These are phyloP conservation scores for Phoma herbarum DNA, from an alignment of 2,329 filamentous ascomycete species.

Conservation along the genomic window DNA sequence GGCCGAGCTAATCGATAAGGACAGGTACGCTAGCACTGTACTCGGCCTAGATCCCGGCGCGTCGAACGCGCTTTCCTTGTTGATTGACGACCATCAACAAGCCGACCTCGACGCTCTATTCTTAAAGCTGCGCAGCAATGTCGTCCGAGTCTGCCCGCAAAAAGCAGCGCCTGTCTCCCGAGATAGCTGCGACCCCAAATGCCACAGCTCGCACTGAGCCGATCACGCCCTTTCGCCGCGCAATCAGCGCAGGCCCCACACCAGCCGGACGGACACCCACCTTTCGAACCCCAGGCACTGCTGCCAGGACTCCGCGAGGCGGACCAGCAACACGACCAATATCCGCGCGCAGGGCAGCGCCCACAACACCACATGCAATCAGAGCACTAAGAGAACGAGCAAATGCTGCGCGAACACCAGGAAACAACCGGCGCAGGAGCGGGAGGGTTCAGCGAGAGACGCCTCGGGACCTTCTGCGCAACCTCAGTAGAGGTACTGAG, in stretches of 20 bases:
- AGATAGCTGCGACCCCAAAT: constrained; percentile 40
- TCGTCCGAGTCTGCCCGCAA: constrained; percentile 51
- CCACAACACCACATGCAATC: constrained; percentile 65
- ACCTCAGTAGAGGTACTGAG: constrained; percentile 60
- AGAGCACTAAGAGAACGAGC: constrained; percentile 62
- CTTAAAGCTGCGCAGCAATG: constrained; percentile 36
- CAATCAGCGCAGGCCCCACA: constrained; percentile 46
- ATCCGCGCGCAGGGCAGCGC: constrained; percentile 51
- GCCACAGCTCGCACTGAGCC: constrained; percentile 28
- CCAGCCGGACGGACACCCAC: constrained; percentile 45
- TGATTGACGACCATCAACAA: constrained; percentile 33
- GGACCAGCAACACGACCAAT: constrained; percentile 45
- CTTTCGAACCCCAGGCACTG: constrained; percentile 47
- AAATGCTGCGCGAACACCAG: constrained; percentile 60
- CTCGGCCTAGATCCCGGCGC: constrained; percentile 24
- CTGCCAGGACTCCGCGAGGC: constrained; percentile 45
- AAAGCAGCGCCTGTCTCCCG: constrained; percentile 44
- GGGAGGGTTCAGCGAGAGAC: constrained; percentile 62
- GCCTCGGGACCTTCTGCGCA: constrained; percentile 62
- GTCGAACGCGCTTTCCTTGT: constrained; percentile 33
- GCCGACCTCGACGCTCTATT: constrained; percentile 17
- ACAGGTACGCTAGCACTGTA: constrained; percentile 6
- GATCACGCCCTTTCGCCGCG: constrained; percentile 48
- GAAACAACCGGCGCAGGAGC: constrained; percentile 59
- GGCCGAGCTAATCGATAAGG: constrained; percentile 44